Conservation (phyloP, 1,139 yeast genomes). For the Debaryomyces udenii region DNA sequence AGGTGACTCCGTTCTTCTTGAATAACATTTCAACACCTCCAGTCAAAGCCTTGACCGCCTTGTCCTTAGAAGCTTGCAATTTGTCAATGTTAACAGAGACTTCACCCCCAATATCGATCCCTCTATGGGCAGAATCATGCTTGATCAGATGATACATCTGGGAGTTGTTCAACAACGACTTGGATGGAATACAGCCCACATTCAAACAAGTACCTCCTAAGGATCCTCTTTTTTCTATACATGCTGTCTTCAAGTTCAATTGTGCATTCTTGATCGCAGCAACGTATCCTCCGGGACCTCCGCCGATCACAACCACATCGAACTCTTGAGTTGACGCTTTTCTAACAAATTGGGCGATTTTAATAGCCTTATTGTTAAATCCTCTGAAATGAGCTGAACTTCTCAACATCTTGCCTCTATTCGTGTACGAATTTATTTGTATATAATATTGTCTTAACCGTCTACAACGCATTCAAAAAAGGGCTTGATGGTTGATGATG, state of each 20-base stretch:
- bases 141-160: conserved; percentile 88
- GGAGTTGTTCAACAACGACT: conserved; percentile 91
- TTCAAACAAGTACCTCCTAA: conserved; percentile 98
- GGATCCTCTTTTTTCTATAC: conserved; percentile 94
- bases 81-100: conserved; percentile 73
- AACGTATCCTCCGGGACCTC: conserved; percentile 99
- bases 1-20: conserved; percentile 93
- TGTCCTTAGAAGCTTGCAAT: conserved; percentile 91
- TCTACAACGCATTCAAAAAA: neutral
- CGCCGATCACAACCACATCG: conserved; percentile 95
- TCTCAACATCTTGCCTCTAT: conserved; percentile 15
- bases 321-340: conserved; percentile 54
- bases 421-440: conserved; percentile 4
- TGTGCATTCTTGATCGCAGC: conserved; percentile 99
- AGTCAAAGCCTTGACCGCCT: conserved; percentile 85
- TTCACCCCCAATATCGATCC: conserved; percentile 79
- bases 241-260: conserved; percentile 89
- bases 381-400: conserved; percentile 13
- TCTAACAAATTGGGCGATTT: conserved; percentile 36
- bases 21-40: conserved; percentile 93
- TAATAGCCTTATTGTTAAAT: conserved; percentile 13
- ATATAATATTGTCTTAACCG: neutral
- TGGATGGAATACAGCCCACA: conserved; percentile 98
- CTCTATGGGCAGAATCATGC: conserved; percentile 84
- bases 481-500: conserved; percentile 9